Base-by-base conservation (phyloP, 192 early-diverging fungal genomes). In the Backusella westeae region DNA sequence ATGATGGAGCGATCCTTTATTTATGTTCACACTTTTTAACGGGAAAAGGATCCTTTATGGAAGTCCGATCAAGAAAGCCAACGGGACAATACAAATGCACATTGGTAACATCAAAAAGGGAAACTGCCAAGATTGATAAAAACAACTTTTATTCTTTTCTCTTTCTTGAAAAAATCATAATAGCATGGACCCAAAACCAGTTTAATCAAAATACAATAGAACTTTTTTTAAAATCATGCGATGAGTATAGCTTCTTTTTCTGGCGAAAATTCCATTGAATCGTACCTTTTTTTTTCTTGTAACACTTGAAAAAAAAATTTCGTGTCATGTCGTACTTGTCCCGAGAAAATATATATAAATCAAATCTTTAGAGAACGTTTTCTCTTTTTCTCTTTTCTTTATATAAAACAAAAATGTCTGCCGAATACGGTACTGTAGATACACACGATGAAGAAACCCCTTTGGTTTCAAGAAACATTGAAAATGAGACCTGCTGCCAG, bases 361-460 rank as follows among this genome's bases (percentile, higher is more conserved):
- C 56, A 63, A 63, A 5, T 26, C 4, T 29, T 63, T 10, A 49
- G n/a, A 63, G 23, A 29, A 26, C 17, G 14, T 4, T 63, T 63
- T 63, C 12, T 9, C 10, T 17, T 56, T 26, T 56, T n/a, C 10
- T 3, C 12, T 29, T 63, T 63, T 29, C 56, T 63, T 63, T 10
- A 14, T 29, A 21, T 12, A 63, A 29, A 29, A 29, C 23, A 63
- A 53, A 53, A 53, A 80, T 80, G 78, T 75, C 78, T 63, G 46
- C 77, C 36, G 77, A 82, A 75, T 82, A 82, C 75, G 81, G 81
- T 59, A 59, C 77, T 66, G 77, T 82, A 21, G 46, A 42, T 34
- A 63, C 56, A 23, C 77, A 76, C 17, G 81, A 82, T 66, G 71
- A 77, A 75, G 81, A 82, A 59, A 34, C 71, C 26, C 76, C 74